Percentiles rank a stretch among this genome's conserved stretches.
These are phyloP conservation scores for Hordeum vulgare DNA, from an alignment of 176 grass and related monocot genomes.

Conservation along the genomic window MorexV3_pseudomolecules_assembly NC_058524.1:604525524-604526023, in stretches of 20 bases:
- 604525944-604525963: not conserved
- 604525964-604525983: too few relatives aligned
- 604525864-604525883: not conserved
- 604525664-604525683: slow-evolving; percentile 9
- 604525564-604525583: not conserved
- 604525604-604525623: not conserved
- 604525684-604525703: not conserved
- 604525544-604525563: not conserved
- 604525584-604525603: slow-evolving; percentile 9
- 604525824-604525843: slow-evolving; percentile 56
- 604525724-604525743: slow-evolving; percentile 34
- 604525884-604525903: not conserved
- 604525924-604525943: not conserved
- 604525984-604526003: too few relatives aligned
- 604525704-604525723: not conserved
- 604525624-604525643: slow-evolving; percentile 35
- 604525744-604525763: slow-evolving; percentile 90
- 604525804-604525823: slow-evolving; percentile 59
- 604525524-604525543: not conserved
- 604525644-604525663: slow-evolving; percentile 16
- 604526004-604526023: too few relatives aligned
- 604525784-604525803: slow-evolving; percentile 69
- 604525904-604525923: not conserved
- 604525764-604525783: slow-evolving; percentile 63
- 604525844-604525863: too few relatives aligned